Percentiles rank a stretch among this genome's conserved stretches.
These are phyloP conservation scores for Talaromyces sp. DNA, from an alignment of 2,329 filamentous ascomycete genomes.

Conservation along the genomic window DNA sequence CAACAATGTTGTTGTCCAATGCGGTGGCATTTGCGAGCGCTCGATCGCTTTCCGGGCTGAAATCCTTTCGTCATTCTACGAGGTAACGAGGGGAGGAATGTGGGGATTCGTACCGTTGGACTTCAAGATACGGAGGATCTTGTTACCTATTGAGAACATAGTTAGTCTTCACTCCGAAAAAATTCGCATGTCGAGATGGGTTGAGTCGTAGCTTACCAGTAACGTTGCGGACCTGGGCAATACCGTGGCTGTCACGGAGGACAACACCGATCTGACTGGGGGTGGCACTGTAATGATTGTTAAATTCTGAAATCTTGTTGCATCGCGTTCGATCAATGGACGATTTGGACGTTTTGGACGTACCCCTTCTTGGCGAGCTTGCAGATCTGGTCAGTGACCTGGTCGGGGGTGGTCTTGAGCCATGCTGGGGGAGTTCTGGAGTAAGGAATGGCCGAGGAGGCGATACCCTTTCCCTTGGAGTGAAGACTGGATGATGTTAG, in stretches of 20 bases:
- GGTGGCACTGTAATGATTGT: conserved; percentile 61
- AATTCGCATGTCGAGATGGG: not conserved
- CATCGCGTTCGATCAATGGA: conserved; percentile 71
- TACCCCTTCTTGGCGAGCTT: conserved; percentile 22
- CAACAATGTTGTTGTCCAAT: not conserved
- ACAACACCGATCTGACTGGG: conserved; percentile 99
- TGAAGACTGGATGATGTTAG: conserved; percentile 66
- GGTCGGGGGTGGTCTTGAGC: conserved; percentile 98
- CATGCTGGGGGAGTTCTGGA: conserved; percentile 88
- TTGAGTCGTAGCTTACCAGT: conserved; percentile 66
- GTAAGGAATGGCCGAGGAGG: conserved; percentile 92
- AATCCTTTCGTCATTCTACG: conserved; percentile 14
- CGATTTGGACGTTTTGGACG: conserved; percentile 3
- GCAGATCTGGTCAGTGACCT: conserved; percentile 88
- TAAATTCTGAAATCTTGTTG: conserved; percentile 52
- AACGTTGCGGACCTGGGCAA: conserved; percentile 96
- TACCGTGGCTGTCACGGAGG: conserved; percentile 95
- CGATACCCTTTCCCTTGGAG: conserved; percentile 99
- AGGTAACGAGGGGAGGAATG: conserved; percentile 1
- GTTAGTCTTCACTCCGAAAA: conserved; percentile 38
- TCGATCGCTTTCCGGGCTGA: not conserved
- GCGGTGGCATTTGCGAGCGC: not conserved
- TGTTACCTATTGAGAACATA: conserved; percentile 71
- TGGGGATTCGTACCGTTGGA: conserved; percentile 72
- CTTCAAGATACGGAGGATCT: conserved; percentile 99